Base-by-base conservation (phyloP, 306 rosid genomes). In the Cucurbita argyrosperma region DNA sequence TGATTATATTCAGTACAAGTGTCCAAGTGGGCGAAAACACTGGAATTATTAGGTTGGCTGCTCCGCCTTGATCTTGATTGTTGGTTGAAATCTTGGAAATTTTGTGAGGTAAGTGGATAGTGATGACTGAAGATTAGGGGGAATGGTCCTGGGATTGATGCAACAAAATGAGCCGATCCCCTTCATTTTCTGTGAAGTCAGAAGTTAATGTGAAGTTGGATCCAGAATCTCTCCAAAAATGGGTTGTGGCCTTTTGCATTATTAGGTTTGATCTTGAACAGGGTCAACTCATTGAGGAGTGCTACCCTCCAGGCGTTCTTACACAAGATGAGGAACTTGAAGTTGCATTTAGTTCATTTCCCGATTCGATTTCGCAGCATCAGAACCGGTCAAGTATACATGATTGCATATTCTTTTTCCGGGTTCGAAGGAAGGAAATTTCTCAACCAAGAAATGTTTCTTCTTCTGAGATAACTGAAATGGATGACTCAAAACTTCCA, bases 271-370 rank as follows among this genome's bases (percentile, higher is more conserved):
- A 92, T 88, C 97, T 92, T 45, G 90, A 92, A 47, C 96, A 90
- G 69, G 96, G 97, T 10, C 97, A 92, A 83, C 86, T 92, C n/a
- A 89, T 92, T 16, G 97, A 92, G 85, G 96, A 92, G 87, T 90
- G 96, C 85, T 92, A 84, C 55, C 97, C 97, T 13, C 86, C 89
- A 16, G 89, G 84, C 54, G 78, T 84, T 76, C 88, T 90, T 40
- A 85, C 92, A 0, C 87, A 85, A 19, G 88, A 87, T n/a, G 92
- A 92, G 87, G 96, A 92, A 80, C 95, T 90, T 72, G 88, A 90
- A 78, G 82, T 90, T 39, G 95, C 96, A 18, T 90, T 88, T 68
- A 90, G 90, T 73, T 92, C 96, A 3, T 90, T 92, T 68, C 92
- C 96, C 0, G 95, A 92, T 86, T 90, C 97, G 0, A 84, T 92